Conservation (phyloP, 768 basidiomycete species). For the Tephrocybe sp. region DNA sequence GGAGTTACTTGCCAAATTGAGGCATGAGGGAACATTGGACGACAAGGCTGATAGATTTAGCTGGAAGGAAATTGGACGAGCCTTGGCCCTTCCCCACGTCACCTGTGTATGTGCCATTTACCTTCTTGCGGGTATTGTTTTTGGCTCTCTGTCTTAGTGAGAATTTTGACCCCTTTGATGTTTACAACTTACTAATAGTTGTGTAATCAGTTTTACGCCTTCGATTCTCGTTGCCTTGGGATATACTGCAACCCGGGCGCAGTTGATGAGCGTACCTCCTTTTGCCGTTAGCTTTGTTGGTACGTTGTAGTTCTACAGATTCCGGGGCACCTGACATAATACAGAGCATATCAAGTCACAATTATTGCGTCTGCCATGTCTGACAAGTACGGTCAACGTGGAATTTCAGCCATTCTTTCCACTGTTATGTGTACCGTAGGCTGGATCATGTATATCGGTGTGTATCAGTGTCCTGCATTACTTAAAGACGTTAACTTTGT, state of each 20-base stretch:
- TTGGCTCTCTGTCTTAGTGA: conserved; percentile 20
- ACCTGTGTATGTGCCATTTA: conserved; percentile 28
- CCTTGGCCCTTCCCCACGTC: conserved; percentile 26
- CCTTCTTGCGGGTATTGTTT: conserved; percentile 31
- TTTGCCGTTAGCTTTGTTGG: conserved; percentile 38
- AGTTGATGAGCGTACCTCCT: conserved; percentile 50
- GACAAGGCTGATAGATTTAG: conserved; percentile 30
- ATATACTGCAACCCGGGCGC: conserved; percentile 41
- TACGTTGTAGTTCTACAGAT: too few species aligned
- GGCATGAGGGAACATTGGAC: conserved; percentile 23
- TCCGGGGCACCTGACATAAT: too few species aligned
- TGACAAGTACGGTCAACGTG: too few species aligned
- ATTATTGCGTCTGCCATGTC: too few species aligned
- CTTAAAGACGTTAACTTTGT: too few species aligned
- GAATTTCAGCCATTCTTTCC: too few species aligned
- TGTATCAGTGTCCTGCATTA: too few species aligned
- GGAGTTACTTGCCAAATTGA: conserved; percentile 39
- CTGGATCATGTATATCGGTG: too few species aligned
- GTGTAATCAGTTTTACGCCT: conserved; percentile 48
- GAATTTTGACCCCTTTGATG: not conserved
- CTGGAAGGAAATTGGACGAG: conserved; percentile 36
- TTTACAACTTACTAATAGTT: too few species aligned
- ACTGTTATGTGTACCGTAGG: too few species aligned
- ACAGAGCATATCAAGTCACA: too few species aligned
- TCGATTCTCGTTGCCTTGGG: conserved; percentile 55